Percentiles rank a stretch among this genome's conserved stretches.
Evolutionary conservation across 306 rosid species (phyloP).

Genomic region (Vigna radiata): DNA sequence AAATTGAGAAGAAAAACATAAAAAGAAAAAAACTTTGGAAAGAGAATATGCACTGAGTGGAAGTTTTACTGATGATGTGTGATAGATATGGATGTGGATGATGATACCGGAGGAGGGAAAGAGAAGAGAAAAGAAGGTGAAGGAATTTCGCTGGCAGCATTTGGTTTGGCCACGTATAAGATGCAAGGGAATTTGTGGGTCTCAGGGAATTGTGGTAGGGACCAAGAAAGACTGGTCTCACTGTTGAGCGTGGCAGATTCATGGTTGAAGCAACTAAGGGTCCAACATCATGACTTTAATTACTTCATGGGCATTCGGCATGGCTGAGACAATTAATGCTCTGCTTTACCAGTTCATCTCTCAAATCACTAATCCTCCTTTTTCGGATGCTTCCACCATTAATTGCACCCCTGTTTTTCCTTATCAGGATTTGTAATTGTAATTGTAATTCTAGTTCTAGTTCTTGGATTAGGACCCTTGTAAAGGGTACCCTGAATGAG

Average conservation of each 20-base stretch:
- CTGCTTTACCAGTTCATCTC: slow-evolving; percentile 35
- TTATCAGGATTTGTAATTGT: neutral
- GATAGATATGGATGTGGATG: slow-evolving; percentile 73
- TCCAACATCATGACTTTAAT: slow-evolving; percentile 94
- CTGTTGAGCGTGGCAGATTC: slow-evolving; percentile 89
- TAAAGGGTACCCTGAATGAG: slow-evolving; percentile 26
- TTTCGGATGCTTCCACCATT: slow-evolving; percentile 41
- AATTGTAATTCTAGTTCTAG: neutral
- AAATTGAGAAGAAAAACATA: neutral
- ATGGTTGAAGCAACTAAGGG: slow-evolving; percentile 92
- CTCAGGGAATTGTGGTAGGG: slow-evolving; percentile 79
- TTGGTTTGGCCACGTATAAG: slow-evolving; percentile 94
- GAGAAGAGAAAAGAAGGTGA: slow-evolving; percentile 73
- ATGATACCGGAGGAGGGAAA: slow-evolving; percentile 52
- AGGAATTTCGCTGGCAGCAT: slow-evolving; percentile 67
- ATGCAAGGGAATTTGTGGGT: slow-evolving; percentile 90
- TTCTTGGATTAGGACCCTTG: slow-evolving; percentile 34
- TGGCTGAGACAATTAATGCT: slow-evolving; percentile 39
- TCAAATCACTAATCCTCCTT: neutral
- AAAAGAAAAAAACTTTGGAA: neutral
- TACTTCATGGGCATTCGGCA: slow-evolving; percentile 69
- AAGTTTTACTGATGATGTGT: neutral
- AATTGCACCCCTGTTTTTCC: neutral
- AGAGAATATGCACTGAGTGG: slow-evolving; percentile 19
- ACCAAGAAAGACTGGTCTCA: slow-evolving; percentile 72